Base-by-base conservation (phyloP, 2,329 filamentous ascomycete genomes). In the Neurospora sp. region DNA sequence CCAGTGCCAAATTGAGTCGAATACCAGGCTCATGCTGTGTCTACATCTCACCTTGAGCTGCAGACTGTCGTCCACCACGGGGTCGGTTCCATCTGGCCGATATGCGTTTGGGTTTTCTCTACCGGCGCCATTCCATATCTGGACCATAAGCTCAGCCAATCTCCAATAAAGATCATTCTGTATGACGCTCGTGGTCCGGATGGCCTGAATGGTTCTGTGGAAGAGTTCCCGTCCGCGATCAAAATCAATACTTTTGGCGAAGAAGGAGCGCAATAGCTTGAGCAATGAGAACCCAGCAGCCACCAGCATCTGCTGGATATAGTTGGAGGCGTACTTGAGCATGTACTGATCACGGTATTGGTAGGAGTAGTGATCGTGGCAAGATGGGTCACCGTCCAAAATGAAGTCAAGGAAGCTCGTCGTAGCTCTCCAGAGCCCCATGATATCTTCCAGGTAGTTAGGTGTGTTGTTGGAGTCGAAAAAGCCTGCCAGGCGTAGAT, bases 1-100 rank as follows among this genome's bases (percentile, higher is more conserved):
- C 92, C 92, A 96, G 72, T 92, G 86, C 92, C 92, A 95, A 68
- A 93, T 91, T 13, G 90, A 92, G 80, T 96, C 92, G 76, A 92
- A 95, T 1, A 96, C 89, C 15, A 94, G 85, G 78, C 91, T 93
- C 89, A 95, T 93, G 79, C 91, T 94, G 83, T 93, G 92, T 33
- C 92, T 85, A 75, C 91, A 93, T 67, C 92, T 87, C n/a, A 95
- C 91, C 77, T 93, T 93, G 67, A 96, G 85, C 77, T 93, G 90
- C 62, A 95, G 81, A 72, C 86, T 91, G 74, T 92, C 90, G 75
- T 93, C 91, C 66, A 90, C 90, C 58, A 90, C 83, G 19, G 85
- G 81, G 2, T 81, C 78, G 58, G 82, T 79, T 71, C 88, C 86
- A 68, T 85, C 82, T 71, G 84, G 81, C 66, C 83, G 82, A 71